Conservation (phyloP, 202 grass and related monocot genomes). For the Schoenoplectus tabernaemontani region DNA sequence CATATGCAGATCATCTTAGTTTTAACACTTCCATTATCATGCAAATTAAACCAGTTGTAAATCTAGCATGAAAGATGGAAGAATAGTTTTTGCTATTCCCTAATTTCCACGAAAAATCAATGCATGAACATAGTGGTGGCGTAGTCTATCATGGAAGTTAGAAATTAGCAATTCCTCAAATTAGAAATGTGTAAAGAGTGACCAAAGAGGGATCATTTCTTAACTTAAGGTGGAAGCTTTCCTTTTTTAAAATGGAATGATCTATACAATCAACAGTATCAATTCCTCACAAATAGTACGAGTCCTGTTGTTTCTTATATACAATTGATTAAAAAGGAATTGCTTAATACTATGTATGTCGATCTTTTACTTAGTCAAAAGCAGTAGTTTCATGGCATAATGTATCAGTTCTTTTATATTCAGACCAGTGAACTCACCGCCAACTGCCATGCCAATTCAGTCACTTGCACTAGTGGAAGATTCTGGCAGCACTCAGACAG, state of each 20-base stretch:
- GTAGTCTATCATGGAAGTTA: neutral
- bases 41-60: neutral
- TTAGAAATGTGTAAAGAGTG: neutral
- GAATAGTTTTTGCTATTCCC: neutral
- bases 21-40: neutral
- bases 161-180: neutral
- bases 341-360: no score
- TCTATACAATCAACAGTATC: neutral
- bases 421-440: neutral
- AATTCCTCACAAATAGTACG: neutral
- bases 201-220: neutral
- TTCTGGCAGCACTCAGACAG: neutral
- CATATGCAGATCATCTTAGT: neutral
- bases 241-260: neutral
- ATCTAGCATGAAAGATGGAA: neutral
- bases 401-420: neutral
- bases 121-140: neutral
- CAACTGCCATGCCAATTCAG: neutral
- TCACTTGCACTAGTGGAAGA: neutral
- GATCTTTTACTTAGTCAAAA: no score
- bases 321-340: neutral
- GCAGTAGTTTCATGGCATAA: neutral
- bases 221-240: neutral
- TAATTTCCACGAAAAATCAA: neutral
- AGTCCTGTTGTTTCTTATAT: neutral